Conservation (phyloP, 768 basidiomycete genomes). For the Phallus indusiatus region DNA sequence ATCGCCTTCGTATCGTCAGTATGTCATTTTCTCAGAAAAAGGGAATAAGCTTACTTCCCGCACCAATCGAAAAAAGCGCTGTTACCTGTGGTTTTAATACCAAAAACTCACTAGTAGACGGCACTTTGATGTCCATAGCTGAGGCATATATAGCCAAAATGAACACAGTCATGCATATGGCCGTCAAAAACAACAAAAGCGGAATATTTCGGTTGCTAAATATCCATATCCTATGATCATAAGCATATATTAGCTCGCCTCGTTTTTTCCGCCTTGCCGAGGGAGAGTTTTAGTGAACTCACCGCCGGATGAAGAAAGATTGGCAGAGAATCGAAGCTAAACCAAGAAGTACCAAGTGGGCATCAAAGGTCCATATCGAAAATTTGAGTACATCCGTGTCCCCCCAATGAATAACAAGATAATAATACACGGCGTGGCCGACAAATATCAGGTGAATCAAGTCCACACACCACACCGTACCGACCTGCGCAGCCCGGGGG, state of each 20-base stretch:
- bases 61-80: neutral
- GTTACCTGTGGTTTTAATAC: neutral
- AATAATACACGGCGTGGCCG: neutral
- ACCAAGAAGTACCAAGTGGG: neutral
- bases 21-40: neutral
- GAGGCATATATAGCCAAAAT: neutral
- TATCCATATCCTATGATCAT: neutral
- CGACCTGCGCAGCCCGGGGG: neutral
- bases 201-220: neutral
- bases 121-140: neutral
- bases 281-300: neutral
- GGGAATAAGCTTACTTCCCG: neutral
- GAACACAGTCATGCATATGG: slow-evolving; percentile 1
- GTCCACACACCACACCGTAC: neutral
- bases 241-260: neutral
- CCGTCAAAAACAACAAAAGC: neutral
- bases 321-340: neutral
- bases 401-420: slow-evolving; percentile 5
- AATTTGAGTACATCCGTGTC: neutral
- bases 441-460: slow-evolving; percentile 1
- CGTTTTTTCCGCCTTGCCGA: neutral
- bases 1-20: neutral
- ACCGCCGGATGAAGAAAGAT: slow-evolving; percentile 2
- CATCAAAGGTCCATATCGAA: slow-evolving; percentile 1
- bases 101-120: neutral